These are phyloP conservation scores for Catunica adiposa DNA, from an alignment of 2,329 filamentous ascomycete genomes.

Conservation along the genomic window DNA sequence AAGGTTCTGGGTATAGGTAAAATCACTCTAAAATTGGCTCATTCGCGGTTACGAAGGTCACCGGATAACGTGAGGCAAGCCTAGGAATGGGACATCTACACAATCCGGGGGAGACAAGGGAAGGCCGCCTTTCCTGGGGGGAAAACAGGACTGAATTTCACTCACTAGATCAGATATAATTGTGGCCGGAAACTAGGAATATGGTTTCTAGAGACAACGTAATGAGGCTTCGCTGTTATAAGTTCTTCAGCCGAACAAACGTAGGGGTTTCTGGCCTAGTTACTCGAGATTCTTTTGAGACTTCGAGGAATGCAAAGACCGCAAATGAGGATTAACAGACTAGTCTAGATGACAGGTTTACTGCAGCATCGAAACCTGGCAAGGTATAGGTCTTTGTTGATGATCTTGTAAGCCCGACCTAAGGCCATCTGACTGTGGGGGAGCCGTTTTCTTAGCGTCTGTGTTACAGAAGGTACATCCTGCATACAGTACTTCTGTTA, in stretches of 20 bases:
- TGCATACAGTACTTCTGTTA: no score
- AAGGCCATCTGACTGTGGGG: not conserved
- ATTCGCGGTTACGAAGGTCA: not conserved
- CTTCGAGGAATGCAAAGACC: slow-evolving; percentile 7
- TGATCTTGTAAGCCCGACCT: not conserved
- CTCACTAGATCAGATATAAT: not conserved
- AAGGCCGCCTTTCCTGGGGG: not conserved
- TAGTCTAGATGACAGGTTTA: not conserved
- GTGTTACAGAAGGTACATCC: no score
- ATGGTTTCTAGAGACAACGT: not conserved
- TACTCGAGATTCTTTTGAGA: slow-evolving; percentile 6
- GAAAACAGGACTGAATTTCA: not conserved
- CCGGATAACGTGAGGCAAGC: not conserved
- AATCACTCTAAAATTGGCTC: not conserved
- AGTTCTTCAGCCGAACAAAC: not conserved
- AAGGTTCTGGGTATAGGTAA: not conserved
- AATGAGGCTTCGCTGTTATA: not conserved
- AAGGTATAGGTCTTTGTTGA: not conserved
- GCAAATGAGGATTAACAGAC: not conserved
- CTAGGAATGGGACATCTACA: not conserved
- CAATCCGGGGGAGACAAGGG: not conserved
- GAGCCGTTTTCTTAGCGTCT: no score
- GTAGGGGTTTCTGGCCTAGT: not conserved
- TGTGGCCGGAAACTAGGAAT: not conserved
- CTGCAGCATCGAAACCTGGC: not conserved